These are phyloP conservation scores for Porogramme epimiltina DNA, from an alignment of 1,284 basidiomycete species.

Conservation along the genomic window DNA sequence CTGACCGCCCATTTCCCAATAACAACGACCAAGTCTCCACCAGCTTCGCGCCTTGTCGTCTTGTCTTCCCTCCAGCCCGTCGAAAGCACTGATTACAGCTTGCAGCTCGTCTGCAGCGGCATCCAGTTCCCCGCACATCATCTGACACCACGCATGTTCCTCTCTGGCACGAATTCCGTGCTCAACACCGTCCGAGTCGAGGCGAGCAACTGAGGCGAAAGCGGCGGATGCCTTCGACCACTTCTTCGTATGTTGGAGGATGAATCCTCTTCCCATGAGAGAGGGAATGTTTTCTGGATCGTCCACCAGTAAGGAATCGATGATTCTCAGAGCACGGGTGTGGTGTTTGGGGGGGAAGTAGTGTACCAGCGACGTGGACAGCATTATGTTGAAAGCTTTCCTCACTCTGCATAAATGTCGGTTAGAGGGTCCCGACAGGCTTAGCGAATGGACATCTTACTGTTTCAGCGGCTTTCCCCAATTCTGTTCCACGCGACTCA, in stretches of 20 bases:
- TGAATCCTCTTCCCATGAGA: slow-evolving; percentile 77
- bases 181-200: slow-evolving; percentile 47
- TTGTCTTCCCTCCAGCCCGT: slow-evolving; percentile 52
- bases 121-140: slow-evolving; percentile 56
- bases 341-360: slow-evolving; percentile 92
- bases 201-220: slow-evolving; percentile 57
- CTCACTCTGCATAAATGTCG: slow-evolving; percentile 42
- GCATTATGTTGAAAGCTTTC: slow-evolving; percentile 62
- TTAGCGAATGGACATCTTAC: slow-evolving; percentile 38
- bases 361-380: slow-evolving; percentile 81
- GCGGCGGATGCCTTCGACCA: slow-evolving; percentile 73
- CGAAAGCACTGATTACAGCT: slow-evolving; percentile 58
- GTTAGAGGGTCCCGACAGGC: neutral
- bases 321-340: slow-evolving; percentile 69
- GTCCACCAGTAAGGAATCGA: slow-evolving; percentile 70
- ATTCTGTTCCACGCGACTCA: slow-evolving; percentile 58
- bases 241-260: slow-evolving; percentile 63
- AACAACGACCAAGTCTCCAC: slow-evolving; percentile 82
- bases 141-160: slow-evolving; percentile 86
- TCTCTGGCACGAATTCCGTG: slow-evolving; percentile 74
- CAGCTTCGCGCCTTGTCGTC: slow-evolving; percentile 75
- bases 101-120: slow-evolving; percentile 60
- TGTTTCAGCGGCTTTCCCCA: slow-evolving; percentile 57
- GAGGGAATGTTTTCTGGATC: slow-evolving; percentile 67
- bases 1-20: slow-evolving; percentile 78